Percentiles rank a stretch among this genome's conserved stretches.
Evolutionary conservation across 2,329 filamentous ascomycete genomes (phyloP).

Genomic region (Penicillium sp.): DNA sequence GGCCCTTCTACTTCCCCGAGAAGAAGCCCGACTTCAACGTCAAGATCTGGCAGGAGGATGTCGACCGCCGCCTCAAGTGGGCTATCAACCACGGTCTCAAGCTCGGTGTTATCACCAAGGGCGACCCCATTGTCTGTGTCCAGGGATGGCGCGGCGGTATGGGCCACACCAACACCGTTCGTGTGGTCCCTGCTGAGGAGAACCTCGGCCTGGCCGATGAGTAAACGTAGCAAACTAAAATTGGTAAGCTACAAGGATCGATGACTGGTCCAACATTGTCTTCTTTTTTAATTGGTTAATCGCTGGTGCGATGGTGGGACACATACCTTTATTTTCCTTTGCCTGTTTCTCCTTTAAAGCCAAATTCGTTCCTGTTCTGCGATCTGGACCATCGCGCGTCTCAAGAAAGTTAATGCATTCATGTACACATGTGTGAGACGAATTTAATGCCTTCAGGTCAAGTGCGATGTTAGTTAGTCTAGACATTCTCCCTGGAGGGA

Average conservation of each 20-base stretch:
- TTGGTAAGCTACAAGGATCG: conserved; percentile 9
- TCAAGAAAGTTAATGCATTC: conserved; percentile 29
- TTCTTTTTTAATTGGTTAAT: conserved; percentile 11
- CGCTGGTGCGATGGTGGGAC: conserved; percentile 24
- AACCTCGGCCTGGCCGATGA: conserved; percentile 40
- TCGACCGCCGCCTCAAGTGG: conserved; percentile 97
- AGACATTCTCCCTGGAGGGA: conserved; percentile 1
- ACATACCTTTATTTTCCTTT: conserved; percentile 22
- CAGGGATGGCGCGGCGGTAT: conserved; percentile 68
- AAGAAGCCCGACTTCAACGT: conserved; percentile 90
- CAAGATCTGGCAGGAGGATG: conserved; percentile 97
- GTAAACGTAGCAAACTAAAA: conserved; percentile 23
- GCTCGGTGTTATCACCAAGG: conserved; percentile 77
- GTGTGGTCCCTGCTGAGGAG: conserved; percentile 51
- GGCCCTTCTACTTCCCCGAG: conserved; percentile 93
- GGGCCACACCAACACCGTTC: conserved; percentile 67
- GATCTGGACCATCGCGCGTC: conserved; percentile 23
- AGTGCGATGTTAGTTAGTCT: conserved; percentile 8
- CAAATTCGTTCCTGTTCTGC: conserved; percentile 17
- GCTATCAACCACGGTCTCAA: conserved; percentile 83
- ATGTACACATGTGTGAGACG: conserved; percentile 26
- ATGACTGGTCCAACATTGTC: conserved; percentile 7
- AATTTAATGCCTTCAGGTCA: conserved; percentile 19
- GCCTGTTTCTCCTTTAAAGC: conserved; percentile 11
- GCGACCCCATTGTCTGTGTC: conserved; percentile 68